Base-by-base conservation (phyloP, 495 filamentous ascomycete species). In the Neurospora tetraspora region DNA sequence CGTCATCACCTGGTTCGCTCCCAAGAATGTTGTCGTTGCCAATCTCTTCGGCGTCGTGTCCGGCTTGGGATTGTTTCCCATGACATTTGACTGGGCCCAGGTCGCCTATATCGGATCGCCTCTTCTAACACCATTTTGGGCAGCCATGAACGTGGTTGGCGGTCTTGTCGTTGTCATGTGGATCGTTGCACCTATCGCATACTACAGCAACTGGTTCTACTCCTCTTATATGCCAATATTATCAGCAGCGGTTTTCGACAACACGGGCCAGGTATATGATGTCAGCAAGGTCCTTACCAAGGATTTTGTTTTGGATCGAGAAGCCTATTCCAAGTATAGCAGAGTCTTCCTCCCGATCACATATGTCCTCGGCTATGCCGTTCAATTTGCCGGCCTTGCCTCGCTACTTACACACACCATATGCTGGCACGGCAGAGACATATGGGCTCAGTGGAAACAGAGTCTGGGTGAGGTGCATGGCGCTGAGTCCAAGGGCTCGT, bases 1-100 rank as follows among this genome's bases (percentile, higher is more conserved):
- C 78, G 92, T 96, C 68, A 83, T 97, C 69, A 96, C 93, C 31
- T 97, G 94, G 94, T 94, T 97, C 75, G 91, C 91, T 2, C 94
- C 94, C 1, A 79, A 91, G 36, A 94, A 90, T 76, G 88, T 91
- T 34, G 88, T 94, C 8, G 82, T 95, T 39, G 91, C 93, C 34
- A 94, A 95, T 77, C 78, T 96, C 74, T 96, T 96, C 74, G 94
- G 94, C 5, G 91, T 94, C 39, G 83, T 88, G n/a, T 94, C 93
- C 4, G 93, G 94, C 31, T 83, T 97, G 47, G 94, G 94, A 3
- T 85, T 97, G 73, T 95, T 96, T 69, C 89, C 94, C 5, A 76
- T 97, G 76, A 97, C 94, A 0, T 97, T 97, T 73, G 94, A 97
- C 82, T 97, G 94, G 94, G 89, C 92, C 0, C 94, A 97, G 81